Base-by-base conservation (phyloP, 2,329 filamentous ascomycete species). In the Claviceps sp. region DNA sequence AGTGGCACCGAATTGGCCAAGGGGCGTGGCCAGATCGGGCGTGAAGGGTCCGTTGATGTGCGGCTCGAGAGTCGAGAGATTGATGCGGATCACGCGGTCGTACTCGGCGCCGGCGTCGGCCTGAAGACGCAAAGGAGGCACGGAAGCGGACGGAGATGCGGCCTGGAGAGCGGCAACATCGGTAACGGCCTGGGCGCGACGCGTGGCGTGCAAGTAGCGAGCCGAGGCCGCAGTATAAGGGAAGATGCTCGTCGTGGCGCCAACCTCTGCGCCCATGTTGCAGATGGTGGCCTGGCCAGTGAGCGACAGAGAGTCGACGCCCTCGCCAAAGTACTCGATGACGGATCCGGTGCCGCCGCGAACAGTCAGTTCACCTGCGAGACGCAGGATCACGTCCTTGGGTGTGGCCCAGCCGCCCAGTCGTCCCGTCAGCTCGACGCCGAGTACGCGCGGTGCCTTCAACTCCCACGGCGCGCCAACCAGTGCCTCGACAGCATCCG, bases 21-120 rank as follows among this genome's bases (percentile, higher is more conserved):
- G 72, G 4, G 93, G 91, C 0, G 89, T 96, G 3, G 91, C 93
- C 58, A 98, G 77, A 66, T 98, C 93, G 2, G 93, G 93, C 0
- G 93, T 98, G 68, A 95, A 95, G 41, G 93, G 93, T 1, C 93
- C 93, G 70, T 97, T 98, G 72, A 98, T 89, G 67, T 96, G 87
- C 16, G 93, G 93, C 70, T 98, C 93, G 22, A 97, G 81, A 56
- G 81, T 81, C 3, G 87, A 91, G 38, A 98, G 79, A 71, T 98
- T 79, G 65, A 98, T 95, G 52, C 85, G 86, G 62, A 98, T 87
- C 49, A 94, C 70, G 68, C 95, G 80, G 68, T 98, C 93, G 68
- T 96, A 98, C 62, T 90, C 76, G 55, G 87, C 90, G 56, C 80
- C 84, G 44, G 81, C 73, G 63, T 98, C 93, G 1, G 30, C 30